Conservation (phyloP, 2,329 filamentous ascomycete genomes). For the Apiospora arundinis region DNA sequence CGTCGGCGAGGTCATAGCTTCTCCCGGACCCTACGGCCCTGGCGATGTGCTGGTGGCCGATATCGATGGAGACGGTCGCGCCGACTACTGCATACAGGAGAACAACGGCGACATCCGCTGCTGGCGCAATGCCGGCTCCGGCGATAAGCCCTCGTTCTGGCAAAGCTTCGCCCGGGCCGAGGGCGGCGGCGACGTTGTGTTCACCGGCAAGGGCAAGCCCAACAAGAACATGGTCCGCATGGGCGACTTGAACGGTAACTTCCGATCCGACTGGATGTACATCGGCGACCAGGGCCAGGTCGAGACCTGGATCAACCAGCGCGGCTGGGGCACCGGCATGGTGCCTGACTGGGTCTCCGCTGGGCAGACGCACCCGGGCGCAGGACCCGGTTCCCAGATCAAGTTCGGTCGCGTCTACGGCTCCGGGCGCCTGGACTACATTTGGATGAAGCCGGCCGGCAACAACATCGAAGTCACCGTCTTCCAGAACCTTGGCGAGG, state of each 20-base stretch:
- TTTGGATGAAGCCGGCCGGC: slow-evolving; percentile 20
- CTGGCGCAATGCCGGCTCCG: slow-evolving; percentile 20
- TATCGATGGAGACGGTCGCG: slow-evolving; percentile 16
- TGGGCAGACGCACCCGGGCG: background rate
- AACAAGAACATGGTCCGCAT: slow-evolving; percentile 20
- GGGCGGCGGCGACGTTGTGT: slow-evolving; percentile 15
- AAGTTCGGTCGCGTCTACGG: slow-evolving; percentile 18
- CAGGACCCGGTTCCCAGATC: slow-evolving; percentile 15
- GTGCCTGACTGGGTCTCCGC: background rate
- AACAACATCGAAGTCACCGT: slow-evolving; percentile 14
- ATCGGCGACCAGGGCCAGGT: slow-evolving; percentile 21
- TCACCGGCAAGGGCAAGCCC: slow-evolving; percentile 14
- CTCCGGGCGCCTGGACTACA: slow-evolving; percentile 10
- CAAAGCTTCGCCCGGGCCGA: slow-evolving; percentile 5
- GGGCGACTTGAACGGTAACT: slow-evolving; percentile 18
- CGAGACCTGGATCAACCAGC: slow-evolving; percentile 20
- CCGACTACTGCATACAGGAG: slow-evolving; percentile 21
- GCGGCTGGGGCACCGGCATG: slow-evolving; percentile 14
- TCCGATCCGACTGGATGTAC: slow-evolving; percentile 22
- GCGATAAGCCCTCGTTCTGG: slow-evolving; percentile 19
- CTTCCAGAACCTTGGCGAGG: slow-evolving; percentile 19
- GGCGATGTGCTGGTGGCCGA: slow-evolving; percentile 18
- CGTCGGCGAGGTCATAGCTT: slow-evolving; percentile 18
- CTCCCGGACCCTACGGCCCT: background rate
- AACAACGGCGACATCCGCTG: slow-evolving; percentile 21